Percentiles rank a stretch among this genome's conserved stretches.
phyloP scores from a whole-genome alignment of 352 stramenopile species.

The Phytophthora uliginosa region DNA sequence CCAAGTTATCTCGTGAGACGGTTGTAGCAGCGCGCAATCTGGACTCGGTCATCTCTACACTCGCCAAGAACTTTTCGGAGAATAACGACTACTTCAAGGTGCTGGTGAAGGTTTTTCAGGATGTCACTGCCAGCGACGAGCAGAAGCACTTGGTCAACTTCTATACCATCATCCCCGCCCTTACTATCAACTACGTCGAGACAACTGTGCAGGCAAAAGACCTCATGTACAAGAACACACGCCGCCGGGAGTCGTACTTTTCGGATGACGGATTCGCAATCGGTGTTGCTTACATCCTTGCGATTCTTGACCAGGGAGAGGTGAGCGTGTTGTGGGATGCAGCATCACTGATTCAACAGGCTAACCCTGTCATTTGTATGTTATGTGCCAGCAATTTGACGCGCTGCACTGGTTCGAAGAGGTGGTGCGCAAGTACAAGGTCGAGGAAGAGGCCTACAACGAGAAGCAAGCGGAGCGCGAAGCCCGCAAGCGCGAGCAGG shows the following conservation, averaged over 20 bases:
- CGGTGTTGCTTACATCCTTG: conserved; percentile 94
- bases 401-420: conserved; percentile 94
- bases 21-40: conserved; percentile 88
- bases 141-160: conserved; percentile 95
- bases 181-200: conserved; percentile 93
- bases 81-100: conserved; percentile 96
- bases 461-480: conserved; percentile 88
- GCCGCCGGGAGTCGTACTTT: conserved; percentile 95
- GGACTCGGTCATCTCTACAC: conserved; percentile 87
- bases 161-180: conserved; percentile 89
- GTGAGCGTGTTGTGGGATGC: conserved; percentile 28
- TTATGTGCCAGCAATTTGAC: conserved; percentile 78
- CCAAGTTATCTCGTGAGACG: conserved; percentile 84
- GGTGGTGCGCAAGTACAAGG: conserved; percentile 87
- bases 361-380: neutral
- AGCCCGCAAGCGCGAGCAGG: conserved; percentile 80
- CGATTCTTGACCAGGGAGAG: conserved; percentile 91
- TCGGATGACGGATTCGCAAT: conserved; percentile 97
- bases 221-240: conserved; percentile 96
- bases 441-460: conserved; percentile 85
- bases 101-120: conserved; percentile 90
- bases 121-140: conserved; percentile 88
- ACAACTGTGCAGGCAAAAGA: conserved; percentile 94
- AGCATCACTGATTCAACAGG: neutral
- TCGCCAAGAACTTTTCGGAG: conserved; percentile 92